Evolutionary conservation across 2,329 filamentous ascomycete species (phyloP).

Genomic region (Aspergillus fumigatus): DNA sequence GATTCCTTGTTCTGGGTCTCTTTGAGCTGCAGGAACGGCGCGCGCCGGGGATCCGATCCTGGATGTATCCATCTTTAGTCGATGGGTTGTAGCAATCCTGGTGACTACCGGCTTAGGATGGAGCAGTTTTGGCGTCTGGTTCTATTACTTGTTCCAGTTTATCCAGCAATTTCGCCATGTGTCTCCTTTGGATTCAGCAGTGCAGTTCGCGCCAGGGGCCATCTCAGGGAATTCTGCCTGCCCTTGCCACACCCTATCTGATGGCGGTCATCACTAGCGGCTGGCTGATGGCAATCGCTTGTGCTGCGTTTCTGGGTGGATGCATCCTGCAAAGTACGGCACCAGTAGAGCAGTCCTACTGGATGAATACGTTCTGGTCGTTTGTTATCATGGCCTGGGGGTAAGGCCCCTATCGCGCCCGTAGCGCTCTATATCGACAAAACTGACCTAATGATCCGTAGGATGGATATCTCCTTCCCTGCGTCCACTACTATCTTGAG

Average conservation of each 20-base stretch:
- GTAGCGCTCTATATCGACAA: background rate
- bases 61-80: constrained; percentile 48
- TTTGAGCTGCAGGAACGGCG: constrained; percentile 53
- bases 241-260: constrained; percentile 32
- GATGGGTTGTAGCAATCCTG: constrained; percentile 53
- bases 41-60: constrained; percentile 51
- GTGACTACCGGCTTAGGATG: constrained; percentile 52
- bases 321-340: constrained; percentile 38
- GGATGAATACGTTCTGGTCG: constrained; percentile 34
- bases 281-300: constrained; percentile 34
- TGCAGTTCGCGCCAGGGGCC: constrained; percentile 23
- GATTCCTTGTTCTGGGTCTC: constrained; percentile 47
- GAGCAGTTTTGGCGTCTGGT: constrained; percentile 52
- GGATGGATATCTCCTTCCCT: constrained; percentile 64
- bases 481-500: constrained; percentile 59
- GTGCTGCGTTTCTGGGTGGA: constrained; percentile 31
- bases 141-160: constrained; percentile 51
- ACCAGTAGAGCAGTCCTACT: constrained; percentile 40
- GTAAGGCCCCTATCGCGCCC: constrained; percentile 7
- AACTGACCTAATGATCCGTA: background rate
- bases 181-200: constrained; percentile 26
- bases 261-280: constrained; percentile 27
- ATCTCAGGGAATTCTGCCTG: constrained; percentile 30
- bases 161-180: constrained; percentile 38
- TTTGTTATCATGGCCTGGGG: constrained; percentile 29